A percentile compares a stretch with the other conserved stretches of the same genome.
Conservation (phyloP, 2,329 filamentous ascomycete species). For the Cytospora mali region DNA sequence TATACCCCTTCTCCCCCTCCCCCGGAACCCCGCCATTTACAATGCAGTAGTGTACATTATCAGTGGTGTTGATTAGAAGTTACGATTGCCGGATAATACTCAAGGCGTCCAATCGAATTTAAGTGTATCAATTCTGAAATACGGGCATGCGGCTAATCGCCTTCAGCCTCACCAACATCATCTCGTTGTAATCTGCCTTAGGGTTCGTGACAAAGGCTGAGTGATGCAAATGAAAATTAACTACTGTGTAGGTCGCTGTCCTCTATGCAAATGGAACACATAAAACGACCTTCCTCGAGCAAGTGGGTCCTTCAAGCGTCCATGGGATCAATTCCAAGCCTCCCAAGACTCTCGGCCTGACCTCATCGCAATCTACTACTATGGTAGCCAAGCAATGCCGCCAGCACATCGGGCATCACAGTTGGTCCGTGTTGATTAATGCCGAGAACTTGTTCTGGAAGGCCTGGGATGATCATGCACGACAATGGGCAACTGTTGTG, state of each 20-base stretch:
- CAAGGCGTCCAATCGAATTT: too few species aligned
- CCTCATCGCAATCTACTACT: slow-evolving; percentile 19
- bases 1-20: not conserved
- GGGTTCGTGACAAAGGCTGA: not conserved
- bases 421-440: not conserved
- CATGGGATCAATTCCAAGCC: not conserved
- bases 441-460: not conserved
- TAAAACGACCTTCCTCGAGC: not conserved
- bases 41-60: not conserved
- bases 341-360: slow-evolving; percentile 12
- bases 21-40: not conserved
- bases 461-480: not conserved
- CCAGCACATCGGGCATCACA: not conserved
- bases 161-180: not conserved
- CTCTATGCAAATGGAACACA: not conserved
- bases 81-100: too few species aligned
- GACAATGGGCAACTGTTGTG: slow-evolving; percentile 7
- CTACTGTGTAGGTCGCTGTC: too few species aligned
- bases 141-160: not conserved
- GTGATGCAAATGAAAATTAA: not conserved
- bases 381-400: not conserved
- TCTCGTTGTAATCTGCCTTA: not conserved
- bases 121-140: not conserved
- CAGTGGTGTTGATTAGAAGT: too few species aligned
- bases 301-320: not conserved